Evolutionary conservation across 768 basidiomycete genomes (phyloP), one percentile per base, ranked within the genome.

Genomic region (Leucocoprinus leucothites): DNA sequence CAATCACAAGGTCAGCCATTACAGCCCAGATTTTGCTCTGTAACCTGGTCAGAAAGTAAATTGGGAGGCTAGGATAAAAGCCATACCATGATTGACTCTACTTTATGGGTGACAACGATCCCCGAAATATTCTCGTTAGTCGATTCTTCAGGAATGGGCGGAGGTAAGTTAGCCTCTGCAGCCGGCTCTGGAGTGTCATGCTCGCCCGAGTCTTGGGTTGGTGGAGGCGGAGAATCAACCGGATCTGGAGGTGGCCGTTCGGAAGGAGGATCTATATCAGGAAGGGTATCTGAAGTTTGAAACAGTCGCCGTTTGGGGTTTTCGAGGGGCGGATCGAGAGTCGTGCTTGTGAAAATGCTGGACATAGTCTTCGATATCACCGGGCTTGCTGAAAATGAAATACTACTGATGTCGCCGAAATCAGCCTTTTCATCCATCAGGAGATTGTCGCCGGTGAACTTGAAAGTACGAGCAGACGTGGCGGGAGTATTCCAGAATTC

Each of bases 1-100:
- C 81, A 71, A 81, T 78, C 16, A 91, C 74, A 34, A 84, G 71
- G 43, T 90, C 87, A 18, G 84, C 81, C 9, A 85, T 72, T 9
- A 84, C 81, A 9, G 72, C 57, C 86, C 87, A 88, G 59, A 92
- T 85, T 63, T 82, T 89, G 24, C 76, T 65, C 90, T 91, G 59
- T 7, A 36, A 49, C 21, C 51, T 25, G 2, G 16, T 44, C 47
- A 56, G 46, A 36, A 18, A n/a, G 45, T 25, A n/a, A 4, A 3
- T 53, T n/a, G 6, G 24, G 26, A 46, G 44, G 34, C 43, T 14
- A 54, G 34, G 9, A 38, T 38, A 16, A 53, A 47, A 16, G 9
- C 72, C 84, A 58, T 69, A 85, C 89, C 52, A 79, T 74, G 46
- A 88, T 85, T 35, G 73, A 74, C 60, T 91, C 87, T 21, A 87